Evolutionary conservation across 352 stramenopile species (phyloP), one percentile per base, ranked within the genome.

Genomic region (Phytophthora pseudosyringae): DNA sequence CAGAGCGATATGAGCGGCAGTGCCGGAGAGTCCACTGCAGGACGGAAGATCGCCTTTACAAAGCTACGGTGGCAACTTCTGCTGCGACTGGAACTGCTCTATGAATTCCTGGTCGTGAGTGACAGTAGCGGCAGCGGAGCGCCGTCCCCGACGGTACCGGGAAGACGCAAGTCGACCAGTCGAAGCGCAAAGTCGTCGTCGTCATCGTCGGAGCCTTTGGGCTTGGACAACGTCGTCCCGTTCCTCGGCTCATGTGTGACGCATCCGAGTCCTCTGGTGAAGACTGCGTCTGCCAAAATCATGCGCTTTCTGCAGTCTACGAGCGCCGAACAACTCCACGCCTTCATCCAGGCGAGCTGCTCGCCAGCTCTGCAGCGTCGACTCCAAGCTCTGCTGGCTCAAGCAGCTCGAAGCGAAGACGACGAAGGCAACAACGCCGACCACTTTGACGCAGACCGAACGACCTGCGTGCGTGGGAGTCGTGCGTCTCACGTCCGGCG

Each of bases 401-500:
- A 67, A 26, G 67, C 67, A 1, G 48, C 43, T 13, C n/a, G 43
- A n/a, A 60, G 57, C 12, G 64, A 75, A 18, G 75, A 86, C n/a
- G 61, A 66, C 2, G 69, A 74, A 39, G 65, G 63, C 7, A 87
- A 83, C 40, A 81, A 82, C 39, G 69, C 74, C 0, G 77, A 92
- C 36, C 76, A 89, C 40, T 88, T 88, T 29, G 76, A 79, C 5
- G 79, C 68, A 0, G 73, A 86, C 13, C 62, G 86, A 46, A 58
- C 77, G 4, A 91, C 78, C 0, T 84, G 82, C 46, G 78, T 94
- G 12, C 78, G 83, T 8, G 84, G 83, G 0, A 91, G 80, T 71
- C 83, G 83, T 1, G 77, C 81, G 4, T 94, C 86, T 3, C 86
- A 94, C 26, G 79, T 94, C 9, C 77, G 83, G 1, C 81, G 86